These are phyloP conservation scores for Hymenoscyphus repandus DNA, from an alignment of 2,329 filamentous ascomycete genomes.

Conservation along the genomic window DNA sequence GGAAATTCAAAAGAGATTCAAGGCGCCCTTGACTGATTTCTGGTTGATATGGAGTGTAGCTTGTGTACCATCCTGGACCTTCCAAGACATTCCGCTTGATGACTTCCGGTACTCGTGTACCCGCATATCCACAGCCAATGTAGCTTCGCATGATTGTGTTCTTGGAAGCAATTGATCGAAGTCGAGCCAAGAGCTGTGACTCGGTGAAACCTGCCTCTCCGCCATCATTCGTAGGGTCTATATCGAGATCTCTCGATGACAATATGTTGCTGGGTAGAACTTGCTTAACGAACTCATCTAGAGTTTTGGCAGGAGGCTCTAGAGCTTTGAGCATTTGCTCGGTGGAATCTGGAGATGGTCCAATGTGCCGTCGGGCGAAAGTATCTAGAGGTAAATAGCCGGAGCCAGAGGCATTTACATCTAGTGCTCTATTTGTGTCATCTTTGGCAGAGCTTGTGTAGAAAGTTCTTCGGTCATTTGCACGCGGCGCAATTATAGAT, in stretches of 20 bases:
- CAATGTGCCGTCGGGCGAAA: slow-evolving; percentile 82
- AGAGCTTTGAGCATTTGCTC: slow-evolving; percentile 75
- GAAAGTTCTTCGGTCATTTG: slow-evolving; percentile 26
- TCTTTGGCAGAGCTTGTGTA: slow-evolving; percentile 30
- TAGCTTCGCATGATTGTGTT: slow-evolving; percentile 63
- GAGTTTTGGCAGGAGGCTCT: slow-evolving; percentile 63
- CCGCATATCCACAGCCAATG: slow-evolving; percentile 85
- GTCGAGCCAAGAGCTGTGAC: slow-evolving; percentile 48
- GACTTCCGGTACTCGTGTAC: slow-evolving; percentile 78
- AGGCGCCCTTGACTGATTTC: slow-evolving; percentile 94
- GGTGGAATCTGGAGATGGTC: slow-evolving; percentile 65
- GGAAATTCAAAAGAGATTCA: slow-evolving; percentile 90
- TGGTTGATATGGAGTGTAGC: slow-evolving; percentile 94
- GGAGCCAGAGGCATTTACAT: slow-evolving; percentile 26
- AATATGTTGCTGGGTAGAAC: slow-evolving; percentile 79
- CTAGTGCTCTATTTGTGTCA: slow-evolving; percentile 20
- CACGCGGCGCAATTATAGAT: slow-evolving; percentile 6
- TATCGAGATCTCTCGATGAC: slow-evolving; percentile 56
- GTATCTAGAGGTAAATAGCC: slow-evolving; percentile 43
- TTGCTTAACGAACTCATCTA: slow-evolving; percentile 81
- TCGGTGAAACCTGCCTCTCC: slow-evolving; percentile 41
- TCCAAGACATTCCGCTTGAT: slow-evolving; percentile 91
- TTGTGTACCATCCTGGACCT: slow-evolving; percentile 95
- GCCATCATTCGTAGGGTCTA: slow-evolving; percentile 40
- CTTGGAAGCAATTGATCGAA: slow-evolving; percentile 48